A percentile compares a stretch with the other conserved stretches of the same genome.
These are phyloP conservation scores for Fragaria ananassa DNA, from an alignment of 306 rosid species.

Conservation along the genomic window DNA sequence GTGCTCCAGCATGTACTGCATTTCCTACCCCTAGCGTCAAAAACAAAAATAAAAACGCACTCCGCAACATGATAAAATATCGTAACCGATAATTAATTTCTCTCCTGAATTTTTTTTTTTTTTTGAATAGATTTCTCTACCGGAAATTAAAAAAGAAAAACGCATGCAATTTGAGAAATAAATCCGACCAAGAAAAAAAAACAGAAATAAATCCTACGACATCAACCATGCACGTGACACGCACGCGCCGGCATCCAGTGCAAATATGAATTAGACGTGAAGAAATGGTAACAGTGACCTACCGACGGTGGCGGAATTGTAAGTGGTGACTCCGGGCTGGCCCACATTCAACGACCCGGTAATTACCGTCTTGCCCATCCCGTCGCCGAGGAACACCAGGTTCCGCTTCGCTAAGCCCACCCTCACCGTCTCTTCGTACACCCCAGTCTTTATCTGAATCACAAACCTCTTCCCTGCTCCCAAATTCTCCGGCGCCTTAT, in stretches of 20 bases:
- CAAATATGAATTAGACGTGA: not conserved
- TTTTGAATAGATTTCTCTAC: too few relatives aligned
- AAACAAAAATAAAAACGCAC: not conserved
- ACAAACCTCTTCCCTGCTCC: constrained; percentile 43
- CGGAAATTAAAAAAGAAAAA: not conserved
- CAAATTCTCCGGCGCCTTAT: constrained; percentile 48
- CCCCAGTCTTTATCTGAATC: constrained; percentile 61
- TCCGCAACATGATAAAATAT: not conserved
- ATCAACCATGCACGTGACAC: not conserved
- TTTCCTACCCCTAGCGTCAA: not conserved
- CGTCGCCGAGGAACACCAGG: constrained; percentile 75
- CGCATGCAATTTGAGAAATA: not conserved
- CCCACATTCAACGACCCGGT: constrained; percentile 58
- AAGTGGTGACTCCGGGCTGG: constrained; percentile 57
- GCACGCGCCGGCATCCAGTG: not conserved
- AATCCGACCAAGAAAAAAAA: too few relatives aligned
- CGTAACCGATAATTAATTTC: not conserved
- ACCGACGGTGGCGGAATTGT: constrained; percentile 76
- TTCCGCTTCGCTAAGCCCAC: constrained; percentile 60
- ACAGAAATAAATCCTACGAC: not conserved
- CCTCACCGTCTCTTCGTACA: constrained; percentile 73
- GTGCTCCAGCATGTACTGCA: not conserved
- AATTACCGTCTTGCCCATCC: constrained; percentile 72
- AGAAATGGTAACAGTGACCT: not conserved
- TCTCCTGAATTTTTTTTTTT: too few relatives aligned